A percentile compares a stretch with the other conserved stretches of the same genome.
These are phyloP conservation scores for Mycena latifolia DNA, from an alignment of 768 basidiomycete genomes.

Conservation along the genomic window DNA sequence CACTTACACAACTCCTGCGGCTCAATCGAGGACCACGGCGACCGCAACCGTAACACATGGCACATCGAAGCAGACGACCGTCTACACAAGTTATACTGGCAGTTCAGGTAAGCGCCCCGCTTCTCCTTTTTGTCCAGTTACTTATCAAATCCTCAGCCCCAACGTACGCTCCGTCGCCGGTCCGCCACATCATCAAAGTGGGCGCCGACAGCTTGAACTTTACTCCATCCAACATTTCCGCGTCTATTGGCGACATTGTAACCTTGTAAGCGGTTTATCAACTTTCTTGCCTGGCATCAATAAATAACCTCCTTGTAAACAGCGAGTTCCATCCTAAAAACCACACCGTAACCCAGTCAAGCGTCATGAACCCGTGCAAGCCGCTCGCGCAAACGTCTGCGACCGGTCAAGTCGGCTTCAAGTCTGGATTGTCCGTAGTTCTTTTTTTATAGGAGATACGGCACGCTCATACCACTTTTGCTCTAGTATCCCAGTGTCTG, in stretches of 20 bases:
- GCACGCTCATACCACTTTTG: constrained; percentile 23
- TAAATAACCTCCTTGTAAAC: background rate
- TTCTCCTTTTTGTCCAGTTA: background rate
- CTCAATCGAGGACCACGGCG: constrained; percentile 41
- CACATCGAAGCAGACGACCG: constrained; percentile 38
- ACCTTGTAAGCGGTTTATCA: constrained; percentile 32
- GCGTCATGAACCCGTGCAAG: constrained; percentile 43
- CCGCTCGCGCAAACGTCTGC: constrained; percentile 25
- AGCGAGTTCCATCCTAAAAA: constrained; percentile 40
- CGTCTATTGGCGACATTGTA: constrained; percentile 37
- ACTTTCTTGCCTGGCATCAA: no score
- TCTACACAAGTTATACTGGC: constrained; percentile 40
- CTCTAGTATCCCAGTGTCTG: constrained; percentile 45
- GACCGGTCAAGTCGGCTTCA: constrained; percentile 38
- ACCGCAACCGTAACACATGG: constrained; percentile 48
- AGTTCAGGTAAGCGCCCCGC: constrained; percentile 26
- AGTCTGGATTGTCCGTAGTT: constrained; percentile 43
- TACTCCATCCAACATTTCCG: constrained; percentile 32
- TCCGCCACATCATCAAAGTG: constrained; percentile 37
- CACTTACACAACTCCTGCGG: no score
- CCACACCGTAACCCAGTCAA: constrained; percentile 47
- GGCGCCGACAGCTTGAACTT: constrained; percentile 33
- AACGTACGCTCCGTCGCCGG: background rate
- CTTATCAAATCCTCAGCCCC: background rate
- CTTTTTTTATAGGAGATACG: no score